Percentiles rank a stretch among this genome's conserved stretches.
Evolutionary conservation across 371 early-diverging fungal genomes (phyloP).

Genomic region (Circinella minor): DNA sequence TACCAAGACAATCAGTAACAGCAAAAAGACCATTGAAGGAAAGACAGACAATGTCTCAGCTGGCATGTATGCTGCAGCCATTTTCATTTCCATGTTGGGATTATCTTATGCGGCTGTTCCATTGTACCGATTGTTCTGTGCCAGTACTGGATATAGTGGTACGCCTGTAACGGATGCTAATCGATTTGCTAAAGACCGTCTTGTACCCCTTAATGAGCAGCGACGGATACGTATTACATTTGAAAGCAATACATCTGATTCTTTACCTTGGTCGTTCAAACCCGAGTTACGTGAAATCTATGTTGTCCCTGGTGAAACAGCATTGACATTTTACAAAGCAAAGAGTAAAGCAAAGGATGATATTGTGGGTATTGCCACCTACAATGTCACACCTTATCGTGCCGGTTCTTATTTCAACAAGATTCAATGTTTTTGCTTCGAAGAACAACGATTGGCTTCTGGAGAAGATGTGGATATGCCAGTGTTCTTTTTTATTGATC

Average conservation of each 20-base stretch:
- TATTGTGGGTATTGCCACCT: constrained; percentile 97
- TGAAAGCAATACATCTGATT: constrained; percentile 79
- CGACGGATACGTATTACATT: constrained; percentile 86
- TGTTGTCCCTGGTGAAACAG: constrained; percentile 96
- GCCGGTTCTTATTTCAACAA: constrained; percentile 96
- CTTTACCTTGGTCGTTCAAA: constrained; percentile 89
- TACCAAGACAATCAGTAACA: background rate
- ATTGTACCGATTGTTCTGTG: constrained; percentile 93
- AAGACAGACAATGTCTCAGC: constrained; percentile 27
- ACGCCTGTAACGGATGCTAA: constrained; percentile 70
- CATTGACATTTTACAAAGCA: constrained; percentile 96
- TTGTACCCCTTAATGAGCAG: constrained; percentile 60
- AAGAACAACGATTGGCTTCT: constrained; percentile 92
- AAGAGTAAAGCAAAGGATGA: constrained; percentile 88
- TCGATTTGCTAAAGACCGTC: constrained; percentile 62
- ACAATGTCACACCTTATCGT: constrained; percentile 93
- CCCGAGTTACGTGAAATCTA: constrained; percentile 87
- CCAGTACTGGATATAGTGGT: constrained; percentile 92
- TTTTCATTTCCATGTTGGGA: constrained; percentile 87
- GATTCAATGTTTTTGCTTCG: constrained; percentile 99
- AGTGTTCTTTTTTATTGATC: constrained; percentile 98
- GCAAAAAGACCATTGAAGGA: background rate
- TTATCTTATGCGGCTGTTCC: constrained; percentile 96
- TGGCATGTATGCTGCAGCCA: constrained; percentile 79
- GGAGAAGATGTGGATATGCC: constrained; percentile 99